phyloP scores from a whole-genome alignment of 2,329 filamentous ascomycete species.

The Penicillium sp. region DNA sequence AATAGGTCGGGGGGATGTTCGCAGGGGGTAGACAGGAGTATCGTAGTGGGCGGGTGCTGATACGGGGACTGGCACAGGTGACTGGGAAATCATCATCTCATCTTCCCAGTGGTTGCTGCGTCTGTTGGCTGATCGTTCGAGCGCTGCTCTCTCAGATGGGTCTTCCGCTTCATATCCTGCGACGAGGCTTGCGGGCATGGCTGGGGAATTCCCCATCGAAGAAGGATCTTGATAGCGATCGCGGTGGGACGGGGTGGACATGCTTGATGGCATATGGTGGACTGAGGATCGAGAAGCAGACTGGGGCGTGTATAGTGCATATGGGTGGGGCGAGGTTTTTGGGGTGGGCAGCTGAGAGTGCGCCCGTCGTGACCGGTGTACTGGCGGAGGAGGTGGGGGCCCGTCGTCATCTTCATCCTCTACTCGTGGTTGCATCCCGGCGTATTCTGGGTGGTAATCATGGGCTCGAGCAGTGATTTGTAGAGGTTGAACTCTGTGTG shows the following conservation, averaged over 20 bases:
- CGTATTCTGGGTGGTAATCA: conserved; percentile 38
- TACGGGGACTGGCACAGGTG: conserved; percentile 20
- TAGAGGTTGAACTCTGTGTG: conserved; percentile 25
- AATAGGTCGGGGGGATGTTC: conserved; percentile 29
- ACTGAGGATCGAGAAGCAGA: conserved; percentile 9
- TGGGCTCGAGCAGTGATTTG: conserved; percentile 26
- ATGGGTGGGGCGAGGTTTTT: conserved; percentile 31
- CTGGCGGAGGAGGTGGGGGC: conserved; percentile 37
- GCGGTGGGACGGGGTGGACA: neutral
- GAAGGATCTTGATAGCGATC: neutral
- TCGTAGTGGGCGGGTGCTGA: conserved; percentile 16
- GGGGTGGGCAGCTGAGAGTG: conserved; percentile 24
- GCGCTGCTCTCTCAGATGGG: conserved; percentile 27
- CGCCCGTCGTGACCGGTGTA: conserved; percentile 34
- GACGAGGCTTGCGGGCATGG: conserved; percentile 43
- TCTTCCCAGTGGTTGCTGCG: conserved; percentile 30
- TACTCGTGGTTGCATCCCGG: conserved; percentile 49
- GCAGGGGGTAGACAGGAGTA: conserved; percentile 28
- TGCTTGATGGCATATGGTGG: neutral
- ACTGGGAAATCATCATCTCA: conserved; percentile 24
- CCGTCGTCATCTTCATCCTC: conserved; percentile 46
- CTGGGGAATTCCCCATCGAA: conserved; percentile 23
- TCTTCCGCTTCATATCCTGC: conserved; percentile 41
- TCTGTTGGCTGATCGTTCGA: conserved; percentile 29
- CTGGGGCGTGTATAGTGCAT: conserved; percentile 24